These are phyloP conservation scores for Alternaria gaisen DNA, from an alignment of 2,329 filamentous ascomycete genomes.

Conservation along the genomic window DNA sequence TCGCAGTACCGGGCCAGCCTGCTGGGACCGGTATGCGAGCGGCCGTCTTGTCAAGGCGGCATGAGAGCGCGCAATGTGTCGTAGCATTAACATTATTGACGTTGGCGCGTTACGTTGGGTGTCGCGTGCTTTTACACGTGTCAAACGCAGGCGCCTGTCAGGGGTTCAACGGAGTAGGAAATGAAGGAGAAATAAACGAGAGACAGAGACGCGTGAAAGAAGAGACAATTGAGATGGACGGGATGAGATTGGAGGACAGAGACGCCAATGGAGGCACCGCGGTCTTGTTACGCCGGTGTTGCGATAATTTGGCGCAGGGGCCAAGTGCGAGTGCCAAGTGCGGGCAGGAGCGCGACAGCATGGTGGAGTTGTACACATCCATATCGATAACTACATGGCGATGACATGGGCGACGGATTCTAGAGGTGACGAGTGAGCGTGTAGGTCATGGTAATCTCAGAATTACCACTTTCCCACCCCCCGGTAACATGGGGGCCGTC, in stretches of 20 bases:
- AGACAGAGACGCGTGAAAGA: constrained; percentile 21
- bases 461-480: not conserved
- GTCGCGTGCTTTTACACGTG: constrained; percentile 37
- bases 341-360: constrained; percentile 3
- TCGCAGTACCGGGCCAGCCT: constrained; percentile 34
- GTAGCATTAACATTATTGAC: constrained; percentile 46
- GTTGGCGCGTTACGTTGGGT: constrained; percentile 22
- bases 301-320: constrained; percentile 12
- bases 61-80: constrained; percentile 29
- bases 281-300: constrained; percentile 17
- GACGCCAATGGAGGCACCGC: constrained; percentile 6
- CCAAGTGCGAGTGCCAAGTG: constrained; percentile 9
- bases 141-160: constrained; percentile 20
- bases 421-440: not conserved
- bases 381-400: not conserved
- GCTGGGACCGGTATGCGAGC: constrained; percentile 29
- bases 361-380: not conserved
- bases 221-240: constrained; percentile 15
- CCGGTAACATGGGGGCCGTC: constrained; percentile 14
- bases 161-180: constrained; percentile 20
- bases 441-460: not conserved
- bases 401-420: not conserved
- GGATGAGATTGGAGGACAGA: constrained; percentile 1
- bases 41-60: constrained; percentile 31
- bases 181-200: constrained; percentile 18